Conservation (phyloP, 1,284 basidiomycete species). For the Trametes sp. region DNA sequence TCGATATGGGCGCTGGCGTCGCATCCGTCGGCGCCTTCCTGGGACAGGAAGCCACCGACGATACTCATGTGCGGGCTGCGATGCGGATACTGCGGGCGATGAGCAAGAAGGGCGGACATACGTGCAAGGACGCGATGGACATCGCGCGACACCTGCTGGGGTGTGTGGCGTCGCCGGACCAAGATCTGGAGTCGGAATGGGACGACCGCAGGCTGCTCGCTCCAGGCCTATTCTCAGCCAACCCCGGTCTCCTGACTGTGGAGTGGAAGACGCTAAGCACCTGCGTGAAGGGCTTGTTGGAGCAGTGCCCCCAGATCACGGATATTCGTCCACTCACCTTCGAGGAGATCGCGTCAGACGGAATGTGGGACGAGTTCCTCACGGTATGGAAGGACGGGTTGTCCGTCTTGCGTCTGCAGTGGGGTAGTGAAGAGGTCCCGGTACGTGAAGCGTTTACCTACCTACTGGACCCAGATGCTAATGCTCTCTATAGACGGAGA, state of each 20-base stretch:
- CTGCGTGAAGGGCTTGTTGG: slow-evolving; percentile 57
- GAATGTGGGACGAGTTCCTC: slow-evolving; percentile 61
- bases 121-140: slow-evolving; percentile 61
- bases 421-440: slow-evolving; percentile 45
- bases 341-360: slow-evolving; percentile 61
- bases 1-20: slow-evolving; percentile 69
- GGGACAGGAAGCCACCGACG: slow-evolving; percentile 43
- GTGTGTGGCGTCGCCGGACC: slow-evolving; percentile 1
- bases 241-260: slow-evolving; percentile 64
- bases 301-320: slow-evolving; percentile 55
- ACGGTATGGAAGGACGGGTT: slow-evolving; percentile 63
- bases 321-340: slow-evolving; percentile 62
- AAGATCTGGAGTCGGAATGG: slow-evolving; percentile 46
- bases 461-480: slow-evolving; percentile 2
- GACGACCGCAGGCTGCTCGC: slow-evolving; percentile 59
- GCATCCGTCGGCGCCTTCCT: slow-evolving; percentile 63
- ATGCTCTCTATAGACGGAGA: slow-evolving; percentile 41
- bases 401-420: slow-evolving; percentile 49
- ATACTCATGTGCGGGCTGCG: slow-evolving; percentile 51
- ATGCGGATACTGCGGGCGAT: slow-evolving; percentile 59
- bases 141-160: slow-evolving; percentile 57
- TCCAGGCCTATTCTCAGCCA: slow-evolving; percentile 60
- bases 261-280: slow-evolving; percentile 59
- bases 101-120: slow-evolving; percentile 58
- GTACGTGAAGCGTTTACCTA: slow-evolving; percentile 43